Evolutionary conservation across 805 yeast species (phyloP).

Genomic region (Lipomyces oligophaga): DNA sequence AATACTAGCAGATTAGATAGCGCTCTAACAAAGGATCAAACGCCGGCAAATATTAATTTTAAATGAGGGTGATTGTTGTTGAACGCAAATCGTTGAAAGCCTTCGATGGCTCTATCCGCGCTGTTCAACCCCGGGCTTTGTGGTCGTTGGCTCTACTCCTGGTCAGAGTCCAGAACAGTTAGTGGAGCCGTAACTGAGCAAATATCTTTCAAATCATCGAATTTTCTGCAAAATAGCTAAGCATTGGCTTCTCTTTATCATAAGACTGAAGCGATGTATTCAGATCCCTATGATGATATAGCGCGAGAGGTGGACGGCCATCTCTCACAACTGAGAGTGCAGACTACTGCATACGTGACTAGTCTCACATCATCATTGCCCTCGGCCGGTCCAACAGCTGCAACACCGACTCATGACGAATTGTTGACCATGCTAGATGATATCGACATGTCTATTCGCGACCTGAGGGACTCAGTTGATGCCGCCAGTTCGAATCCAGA

Average conservation of each 20-base stretch:
- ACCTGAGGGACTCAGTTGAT: slow-evolving; percentile 24
- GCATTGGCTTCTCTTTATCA: not conserved
- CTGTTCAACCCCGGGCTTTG: too few relatives aligned
- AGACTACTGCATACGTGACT: slow-evolving; percentile 19
- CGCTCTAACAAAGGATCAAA: too few relatives aligned
- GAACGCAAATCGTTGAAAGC: too few relatives aligned
- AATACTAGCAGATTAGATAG: too few relatives aligned
- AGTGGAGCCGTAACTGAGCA: too few relatives aligned
- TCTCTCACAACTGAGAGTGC: slow-evolving; percentile 19
- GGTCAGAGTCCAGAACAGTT: too few relatives aligned
- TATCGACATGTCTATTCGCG: slow-evolving; percentile 20
- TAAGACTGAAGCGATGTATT: slow-evolving; percentile 9
- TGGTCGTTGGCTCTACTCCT: too few relatives aligned
- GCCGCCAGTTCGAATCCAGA: slow-evolving; percentile 24
- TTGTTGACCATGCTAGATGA: slow-evolving; percentile 23
- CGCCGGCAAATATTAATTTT: too few relatives aligned
- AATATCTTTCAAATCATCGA: too few relatives aligned
- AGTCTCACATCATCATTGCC: slow-evolving; percentile 23
- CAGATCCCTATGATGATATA: slow-evolving; percentile 30
- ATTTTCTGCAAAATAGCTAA: too few relatives aligned
- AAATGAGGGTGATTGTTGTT: too few relatives aligned
- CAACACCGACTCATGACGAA: slow-evolving; percentile 22
- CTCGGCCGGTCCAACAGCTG: slow-evolving; percentile 24
- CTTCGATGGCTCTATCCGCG: too few relatives aligned
- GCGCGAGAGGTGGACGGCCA: slow-evolving; percentile 29